Evolutionary conservation across 2,329 filamentous ascomycete genomes (phyloP).

Genomic region (Penicillium occitanis): DNA sequence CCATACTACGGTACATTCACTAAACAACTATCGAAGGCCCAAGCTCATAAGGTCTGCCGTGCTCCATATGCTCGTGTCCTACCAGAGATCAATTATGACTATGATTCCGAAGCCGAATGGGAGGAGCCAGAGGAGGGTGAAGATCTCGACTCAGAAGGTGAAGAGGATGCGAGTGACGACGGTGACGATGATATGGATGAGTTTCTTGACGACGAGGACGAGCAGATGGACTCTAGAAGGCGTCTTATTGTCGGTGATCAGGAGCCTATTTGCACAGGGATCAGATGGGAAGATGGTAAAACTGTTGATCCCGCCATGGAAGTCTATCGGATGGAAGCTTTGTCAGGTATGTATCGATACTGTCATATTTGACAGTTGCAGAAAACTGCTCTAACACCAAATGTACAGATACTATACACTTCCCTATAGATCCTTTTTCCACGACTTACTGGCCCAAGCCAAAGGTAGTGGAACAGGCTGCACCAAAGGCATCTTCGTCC

Average conservation of each 20-base stretch:
- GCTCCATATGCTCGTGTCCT: constrained; percentile 55
- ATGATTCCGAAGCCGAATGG: constrained; percentile 67
- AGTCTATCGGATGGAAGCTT: constrained; percentile 71
- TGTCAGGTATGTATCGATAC: constrained; percentile 57
- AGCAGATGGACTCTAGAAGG: constrained; percentile 54
- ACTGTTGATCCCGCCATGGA: constrained; percentile 51
- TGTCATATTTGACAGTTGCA: not conserved
- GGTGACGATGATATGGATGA: constrained; percentile 85
- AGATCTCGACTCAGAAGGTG: constrained; percentile 63
- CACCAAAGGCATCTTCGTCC: constrained; percentile 21
- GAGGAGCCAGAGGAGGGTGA: constrained; percentile 71
- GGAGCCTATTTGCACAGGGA: constrained; percentile 72
- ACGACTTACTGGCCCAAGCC: constrained; percentile 69
- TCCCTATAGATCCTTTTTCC: constrained; percentile 82
- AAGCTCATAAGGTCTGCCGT: constrained; percentile 50
- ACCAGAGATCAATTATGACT: constrained; percentile 61
- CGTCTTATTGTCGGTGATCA: constrained; percentile 64
- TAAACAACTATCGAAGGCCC: constrained; percentile 42
- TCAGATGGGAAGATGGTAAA: constrained; percentile 72
- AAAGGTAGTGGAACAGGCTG: constrained; percentile 28
- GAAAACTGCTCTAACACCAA: constrained; percentile 1
- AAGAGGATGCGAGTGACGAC: constrained; percentile 61
- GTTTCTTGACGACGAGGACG: constrained; percentile 84
- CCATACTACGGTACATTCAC: constrained; percentile 64
- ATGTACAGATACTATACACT: constrained; percentile 42